phyloP scores from a whole-genome alignment of 768 basidiomycete genomes.

The Clathrus columnatus region DNA sequence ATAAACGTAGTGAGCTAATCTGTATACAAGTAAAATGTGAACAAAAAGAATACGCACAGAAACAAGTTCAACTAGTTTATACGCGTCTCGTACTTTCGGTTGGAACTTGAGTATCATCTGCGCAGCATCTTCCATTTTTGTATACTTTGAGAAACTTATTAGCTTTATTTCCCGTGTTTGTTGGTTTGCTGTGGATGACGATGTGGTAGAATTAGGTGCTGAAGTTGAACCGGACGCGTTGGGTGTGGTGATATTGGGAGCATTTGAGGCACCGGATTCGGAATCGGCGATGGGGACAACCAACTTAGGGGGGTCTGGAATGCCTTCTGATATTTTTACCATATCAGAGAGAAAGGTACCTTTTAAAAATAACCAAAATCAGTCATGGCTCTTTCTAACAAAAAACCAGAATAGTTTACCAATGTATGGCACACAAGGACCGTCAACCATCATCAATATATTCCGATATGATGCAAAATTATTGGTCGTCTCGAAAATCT shows the following conservation, averaged over 20 bases:
- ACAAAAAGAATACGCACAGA: neutral
- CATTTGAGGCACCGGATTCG: neutral
- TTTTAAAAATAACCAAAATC: neutral
- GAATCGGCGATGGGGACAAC: neutral
- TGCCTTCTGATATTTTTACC: conserved; percentile 2
- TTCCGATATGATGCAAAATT: conserved; percentile 48
- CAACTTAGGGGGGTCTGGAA: neutral
- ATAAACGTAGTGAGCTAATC: neutral
- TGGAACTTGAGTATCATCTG: conserved; percentile 51
- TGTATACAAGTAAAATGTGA: neutral
- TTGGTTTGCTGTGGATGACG: neutral
- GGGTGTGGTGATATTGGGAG: too few relatives aligned
- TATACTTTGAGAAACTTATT: conserved; percentile 47
- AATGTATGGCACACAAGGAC: conserved; percentile 64
- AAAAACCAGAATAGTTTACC: conserved; percentile 16
- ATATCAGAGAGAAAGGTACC: conserved; percentile 10
- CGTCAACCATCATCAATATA: conserved; percentile 23
- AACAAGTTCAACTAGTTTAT: conserved; percentile 3
- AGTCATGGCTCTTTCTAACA: conserved; percentile 19
- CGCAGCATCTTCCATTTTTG: conserved; percentile 48
- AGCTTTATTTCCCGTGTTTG: conserved; percentile 8
- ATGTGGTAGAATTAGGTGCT: too few relatives aligned
- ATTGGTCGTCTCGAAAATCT: conserved; percentile 50
- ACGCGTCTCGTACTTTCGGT: conserved; percentile 20
- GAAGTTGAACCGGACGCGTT: neutral